Percentiles rank a stretch among this genome's conserved stretches.
These are phyloP conservation scores for Artemisia annua DNA, from an alignment of 129 eudicot genomes.

Conservation along the genomic window DNA sequence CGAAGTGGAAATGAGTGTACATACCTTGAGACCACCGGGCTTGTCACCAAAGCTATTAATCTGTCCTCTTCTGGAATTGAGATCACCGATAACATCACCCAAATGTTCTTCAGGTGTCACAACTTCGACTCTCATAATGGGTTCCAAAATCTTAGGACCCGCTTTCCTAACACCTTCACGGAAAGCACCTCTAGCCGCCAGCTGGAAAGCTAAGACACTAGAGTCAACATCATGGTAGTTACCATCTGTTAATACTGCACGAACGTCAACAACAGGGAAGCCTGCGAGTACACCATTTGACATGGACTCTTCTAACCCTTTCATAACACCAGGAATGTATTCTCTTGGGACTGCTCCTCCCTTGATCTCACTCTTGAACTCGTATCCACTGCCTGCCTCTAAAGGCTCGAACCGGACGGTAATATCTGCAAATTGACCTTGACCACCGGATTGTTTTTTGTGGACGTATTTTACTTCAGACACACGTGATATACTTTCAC, in stretches of 20 bases:
- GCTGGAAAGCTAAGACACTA: slow-evolving; percentile 88
- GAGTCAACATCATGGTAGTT: slow-evolving; percentile 97
- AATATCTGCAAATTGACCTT: slow-evolving; percentile 91
- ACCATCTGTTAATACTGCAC: slow-evolving; percentile 86
- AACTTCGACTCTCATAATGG: slow-evolving; percentile 93
- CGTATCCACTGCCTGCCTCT: slow-evolving; percentile 87
- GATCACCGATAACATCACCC: slow-evolving; percentile 98
- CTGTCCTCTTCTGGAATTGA: slow-evolving; percentile 95
- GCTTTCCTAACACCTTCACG: slow-evolving; percentile 91
- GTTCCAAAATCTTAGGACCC: slow-evolving; percentile 79
- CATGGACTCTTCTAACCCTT: slow-evolving; percentile 94
- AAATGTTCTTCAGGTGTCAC: slow-evolving; percentile 98
- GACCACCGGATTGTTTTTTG: slow-evolving; percentile 97
- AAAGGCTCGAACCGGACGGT: slow-evolving; percentile 81
- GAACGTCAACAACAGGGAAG: slow-evolving; percentile 89
- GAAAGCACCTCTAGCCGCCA: slow-evolving; percentile 92
- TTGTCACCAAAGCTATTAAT: slow-evolving; percentile 91
- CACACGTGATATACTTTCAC: slow-evolving; percentile 77
- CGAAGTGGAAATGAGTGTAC: neutral
- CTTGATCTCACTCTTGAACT: slow-evolving; percentile 92
- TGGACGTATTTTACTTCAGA: slow-evolving; percentile 83
- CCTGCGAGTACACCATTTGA: slow-evolving; percentile 84
- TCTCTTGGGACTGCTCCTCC: slow-evolving; percentile 97
- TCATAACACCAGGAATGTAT: slow-evolving; percentile 87
- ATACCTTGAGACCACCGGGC: slow-evolving; percentile 99